phyloP scores from a whole-genome alignment of 768 basidiomycete species.

The Leccinum obscurum region DNA sequence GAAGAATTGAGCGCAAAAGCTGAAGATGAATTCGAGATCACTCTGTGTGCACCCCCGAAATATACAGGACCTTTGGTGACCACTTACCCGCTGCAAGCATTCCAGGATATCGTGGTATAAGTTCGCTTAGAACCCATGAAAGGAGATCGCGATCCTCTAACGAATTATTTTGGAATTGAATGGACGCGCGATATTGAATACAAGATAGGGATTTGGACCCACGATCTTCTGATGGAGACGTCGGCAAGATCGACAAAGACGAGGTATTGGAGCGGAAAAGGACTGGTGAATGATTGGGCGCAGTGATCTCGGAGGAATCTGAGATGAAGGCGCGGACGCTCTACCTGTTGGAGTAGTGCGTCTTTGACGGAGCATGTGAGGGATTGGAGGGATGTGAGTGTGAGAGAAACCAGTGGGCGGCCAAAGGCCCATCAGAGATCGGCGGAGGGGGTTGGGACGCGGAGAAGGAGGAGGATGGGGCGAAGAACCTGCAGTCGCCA shows the following conservation, averaged over 20 bases:
- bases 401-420: slow-evolving; percentile 62
- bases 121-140: slow-evolving; percentile 63
- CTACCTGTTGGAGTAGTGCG: slow-evolving; percentile 50
- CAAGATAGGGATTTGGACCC: slow-evolving; percentile 24
- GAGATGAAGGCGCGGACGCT: slow-evolving; percentile 59
- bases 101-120: slow-evolving; percentile 71
- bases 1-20: slow-evolving; percentile 75
- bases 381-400: slow-evolving; percentile 43
- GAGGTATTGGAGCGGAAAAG: slow-evolving; percentile 62
- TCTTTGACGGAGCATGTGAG: slow-evolving; percentile 40
- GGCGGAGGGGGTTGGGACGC: slow-evolving; percentile 27
- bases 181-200: slow-evolving; percentile 6
- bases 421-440: slow-evolving; percentile 57
- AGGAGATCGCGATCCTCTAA: slow-evolving; percentile 59
- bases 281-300: slow-evolving; percentile 9
- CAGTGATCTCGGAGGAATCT: slow-evolving; percentile 43
- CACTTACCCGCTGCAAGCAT: slow-evolving; percentile 67
- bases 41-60: slow-evolving; percentile 1
- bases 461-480: slow-evolving; percentile 47
- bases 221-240: slow-evolving; percentile 60
- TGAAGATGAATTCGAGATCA: slow-evolving; percentile 24
- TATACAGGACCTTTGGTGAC: background rate
- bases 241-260: slow-evolving; percentile 63
- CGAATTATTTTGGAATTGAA: slow-evolving; percentile 7
- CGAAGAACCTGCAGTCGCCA: slow-evolving; percentile 50